Evolutionary conservation across 1,284 basidiomycete species (phyloP), one percentile per base, ranked within the genome.

Genomic region (Mrakiaceae sp.): DNA sequence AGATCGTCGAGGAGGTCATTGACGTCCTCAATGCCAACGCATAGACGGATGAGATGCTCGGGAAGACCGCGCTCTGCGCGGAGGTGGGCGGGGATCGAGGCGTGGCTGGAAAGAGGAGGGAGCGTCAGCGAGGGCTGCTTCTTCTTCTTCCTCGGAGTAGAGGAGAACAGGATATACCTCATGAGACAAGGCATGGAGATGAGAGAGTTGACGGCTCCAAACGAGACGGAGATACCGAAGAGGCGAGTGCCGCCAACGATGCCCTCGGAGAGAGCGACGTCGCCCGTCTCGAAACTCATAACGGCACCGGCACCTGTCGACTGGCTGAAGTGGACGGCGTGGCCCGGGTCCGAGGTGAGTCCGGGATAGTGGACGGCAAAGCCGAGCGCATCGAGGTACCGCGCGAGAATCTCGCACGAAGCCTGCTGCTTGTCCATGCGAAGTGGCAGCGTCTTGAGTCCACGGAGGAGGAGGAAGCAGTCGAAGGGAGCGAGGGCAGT

Each of bases 101-200:
- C 94, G 77, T 99, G 96, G 42, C 92, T 95, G 69, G 48, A 63
- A 49, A 9, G 67, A 64, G 65, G 7, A 39, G 44, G 0, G 40
- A 54, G 43, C 42, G 62, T 39, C 14, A 42, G 48, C 12, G 4
- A 43, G 54, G 7, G 6, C 40, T 43, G 1, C 42, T 60, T 47
- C 63, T 54, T 39, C 27, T 27, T 42, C 48, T 2, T 2, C 2
- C 3, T 51, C 42, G 62, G 58, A 43, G 11, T 58, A 16, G 63
- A n/a, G 55, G 11, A 59, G 47, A 44, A 58, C 4, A 60, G 65
- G 71, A 84, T 91, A 78, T 77, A 95, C 92, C 92, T 96, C 96
- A 99, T 98, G 70, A 94, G 86, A 76, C 96, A 98, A 55, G 96
- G 96, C 96, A 99, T 98, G 71, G 90, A 94, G 78, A 98, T 98